Conservation (phyloP, 768 basidiomycete genomes). For the Leucocoprinus sp. region DNA sequence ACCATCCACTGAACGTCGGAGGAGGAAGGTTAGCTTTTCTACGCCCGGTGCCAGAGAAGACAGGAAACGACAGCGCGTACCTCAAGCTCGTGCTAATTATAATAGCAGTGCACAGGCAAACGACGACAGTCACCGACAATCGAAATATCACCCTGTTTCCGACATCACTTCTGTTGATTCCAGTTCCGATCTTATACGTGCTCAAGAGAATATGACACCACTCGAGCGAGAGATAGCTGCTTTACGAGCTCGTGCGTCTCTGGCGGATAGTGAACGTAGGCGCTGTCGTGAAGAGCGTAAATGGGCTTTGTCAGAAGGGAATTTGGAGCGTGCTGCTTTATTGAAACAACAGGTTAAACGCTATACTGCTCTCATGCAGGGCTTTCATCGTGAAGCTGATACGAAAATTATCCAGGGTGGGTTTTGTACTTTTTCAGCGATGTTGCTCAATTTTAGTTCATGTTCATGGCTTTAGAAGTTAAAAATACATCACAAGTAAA, state of each 20-base stretch:
- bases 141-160: constrained; percentile 29
- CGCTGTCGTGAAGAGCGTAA: constrained; percentile 81
- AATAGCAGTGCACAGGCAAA: constrained; percentile 33
- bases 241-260: constrained; percentile 66
- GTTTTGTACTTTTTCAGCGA: constrained; percentile 11
- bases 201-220: constrained; percentile 48
- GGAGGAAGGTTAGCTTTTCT: constrained; percentile 23
- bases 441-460: not conserved
- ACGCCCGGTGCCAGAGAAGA: constrained; percentile 14
- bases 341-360: constrained; percentile 81
- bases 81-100: constrained; percentile 39
- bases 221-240: constrained; percentile 68
- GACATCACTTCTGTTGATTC: constrained; percentile 67
- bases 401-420: constrained; percentile 57
- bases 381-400: constrained; percentile 74
- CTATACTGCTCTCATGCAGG: constrained; percentile 72
- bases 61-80: constrained; percentile 29
- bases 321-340: constrained; percentile 64
- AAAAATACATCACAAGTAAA: constrained; percentile 1
- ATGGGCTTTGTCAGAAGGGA: constrained; percentile 79
- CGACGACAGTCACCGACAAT: constrained; percentile 21
- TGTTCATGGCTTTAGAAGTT: not conserved
- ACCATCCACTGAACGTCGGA: constrained; percentile 15
- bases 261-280: constrained; percentile 77
- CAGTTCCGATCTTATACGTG: constrained; percentile 55